A percentile compares a stretch with the other conserved stretches of the same genome.
phyloP scores from a whole-genome alignment of 495 filamentous ascomycete genomes.

The Stereocaulon alpinum region DNA sequence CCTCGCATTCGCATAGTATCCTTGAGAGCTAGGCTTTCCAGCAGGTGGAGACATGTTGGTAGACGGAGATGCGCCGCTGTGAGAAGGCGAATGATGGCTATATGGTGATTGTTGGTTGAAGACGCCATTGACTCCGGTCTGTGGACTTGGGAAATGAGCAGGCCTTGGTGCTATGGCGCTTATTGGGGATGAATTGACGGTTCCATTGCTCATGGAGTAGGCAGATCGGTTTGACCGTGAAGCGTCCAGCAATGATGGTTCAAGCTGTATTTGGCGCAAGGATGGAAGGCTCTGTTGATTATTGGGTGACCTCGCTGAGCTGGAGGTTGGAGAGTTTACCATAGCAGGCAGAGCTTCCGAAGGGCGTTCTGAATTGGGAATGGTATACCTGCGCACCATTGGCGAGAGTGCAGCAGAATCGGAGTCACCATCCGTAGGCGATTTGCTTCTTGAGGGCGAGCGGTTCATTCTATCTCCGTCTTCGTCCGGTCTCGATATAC shows the following conservation, averaged over 20 bases:
- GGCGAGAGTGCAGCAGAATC: slow-evolving; percentile 14
- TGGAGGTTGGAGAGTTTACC: slow-evolving; percentile 29
- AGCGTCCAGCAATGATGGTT: slow-evolving; percentile 25
- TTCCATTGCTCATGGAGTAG: slow-evolving; percentile 22
- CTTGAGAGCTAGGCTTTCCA: slow-evolving; percentile 11
- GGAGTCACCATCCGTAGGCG: slow-evolving; percentile 1
- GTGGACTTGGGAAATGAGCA: slow-evolving; percentile 18
- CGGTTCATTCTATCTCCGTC: background rate
- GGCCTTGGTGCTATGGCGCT: slow-evolving; percentile 25
- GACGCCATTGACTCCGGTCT: slow-evolving; percentile 17
- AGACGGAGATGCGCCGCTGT: slow-evolving; percentile 21
- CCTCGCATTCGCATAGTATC: slow-evolving; percentile 7
- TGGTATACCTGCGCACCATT: slow-evolving; percentile 21
- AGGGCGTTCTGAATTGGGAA: slow-evolving; percentile 22
- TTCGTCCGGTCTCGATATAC: background rate
- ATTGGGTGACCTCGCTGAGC: slow-evolving; percentile 32
- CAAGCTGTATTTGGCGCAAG: slow-evolving; percentile 32
- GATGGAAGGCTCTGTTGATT: slow-evolving; percentile 35
- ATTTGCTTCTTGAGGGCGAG: slow-evolving; percentile 6
- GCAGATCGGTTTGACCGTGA: slow-evolving; percentile 23
- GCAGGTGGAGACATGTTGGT: slow-evolving; percentile 22
- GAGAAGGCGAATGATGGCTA: slow-evolving; percentile 23
- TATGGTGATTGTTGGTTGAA: slow-evolving; percentile 18
- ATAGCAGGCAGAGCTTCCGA: slow-evolving; percentile 30
- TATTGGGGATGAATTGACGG: slow-evolving; percentile 28